phyloP scores from a whole-genome alignment of 345 rosid species.

The Litchi chinensis region DNA sequence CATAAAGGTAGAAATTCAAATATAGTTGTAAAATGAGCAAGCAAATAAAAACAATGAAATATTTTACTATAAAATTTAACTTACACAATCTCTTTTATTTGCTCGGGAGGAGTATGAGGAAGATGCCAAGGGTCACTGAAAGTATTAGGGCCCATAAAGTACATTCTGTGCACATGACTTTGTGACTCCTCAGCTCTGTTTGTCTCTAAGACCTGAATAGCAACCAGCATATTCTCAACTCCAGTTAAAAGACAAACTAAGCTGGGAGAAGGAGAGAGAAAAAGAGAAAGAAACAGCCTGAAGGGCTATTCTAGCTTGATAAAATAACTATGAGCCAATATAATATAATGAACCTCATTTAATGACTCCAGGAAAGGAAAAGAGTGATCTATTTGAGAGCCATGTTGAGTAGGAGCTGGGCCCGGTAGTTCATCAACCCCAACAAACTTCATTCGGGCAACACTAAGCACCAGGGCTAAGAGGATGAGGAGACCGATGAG shows the following conservation, averaged over 20 bases:
- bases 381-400: slow-evolving; percentile 91
- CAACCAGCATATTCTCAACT: slow-evolving; percentile 21
- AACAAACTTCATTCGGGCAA: slow-evolving; percentile 96
- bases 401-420: slow-evolving; percentile 88
- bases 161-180: slow-evolving; percentile 96
- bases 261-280: neutral
- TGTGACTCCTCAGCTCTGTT: slow-evolving; percentile 97
- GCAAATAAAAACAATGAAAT: slow-evolving; percentile 19
- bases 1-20: neutral
- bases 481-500: slow-evolving; percentile 87
- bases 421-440: slow-evolving; percentile 95
- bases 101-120: slow-evolving; percentile 91
- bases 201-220: slow-evolving; percentile 89
- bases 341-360: slow-evolving; percentile 68
- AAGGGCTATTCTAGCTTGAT: neutral
- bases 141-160: slow-evolving; percentile 95
- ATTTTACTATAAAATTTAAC: slow-evolving; percentile 38
- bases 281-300: neutral
- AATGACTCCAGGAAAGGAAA: slow-evolving; percentile 97
- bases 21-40: slow-evolving; percentile 6
- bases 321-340: neutral
- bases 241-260: neutral
- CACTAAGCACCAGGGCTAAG: slow-evolving; percentile 94
- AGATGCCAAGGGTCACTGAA: slow-evolving; percentile 99
- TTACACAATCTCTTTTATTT: slow-evolving; percentile 96